Conservation (phyloP, 2,329 filamentous ascomycete species). For the Exophiala alcalophila region DNA sequence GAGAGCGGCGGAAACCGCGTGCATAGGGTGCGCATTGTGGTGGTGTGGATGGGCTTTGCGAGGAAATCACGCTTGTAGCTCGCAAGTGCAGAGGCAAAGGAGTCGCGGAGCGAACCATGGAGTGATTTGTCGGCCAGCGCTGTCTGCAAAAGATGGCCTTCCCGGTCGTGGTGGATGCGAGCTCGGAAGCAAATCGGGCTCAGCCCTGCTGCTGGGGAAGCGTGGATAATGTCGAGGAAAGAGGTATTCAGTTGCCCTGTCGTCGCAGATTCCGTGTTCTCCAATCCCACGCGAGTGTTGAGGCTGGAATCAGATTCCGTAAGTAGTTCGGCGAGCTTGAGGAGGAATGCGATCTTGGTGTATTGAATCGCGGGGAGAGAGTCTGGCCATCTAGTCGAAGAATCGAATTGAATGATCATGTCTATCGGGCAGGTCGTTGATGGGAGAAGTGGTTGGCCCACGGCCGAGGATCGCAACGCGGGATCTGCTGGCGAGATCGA, state of each 20-base stretch:
- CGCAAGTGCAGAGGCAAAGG: conserved; percentile 66
- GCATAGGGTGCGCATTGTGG: conserved; percentile 74
- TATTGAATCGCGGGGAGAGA: conserved; percentile 86
- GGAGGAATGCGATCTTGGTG: conserved; percentile 84
- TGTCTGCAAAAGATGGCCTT: conserved; percentile 76
- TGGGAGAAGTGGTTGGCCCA: conserved; percentile 33
- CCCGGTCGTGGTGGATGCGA: conserved; percentile 83
- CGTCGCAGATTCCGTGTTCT: conserved; percentile 56
- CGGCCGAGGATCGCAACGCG: conserved; percentile 68
- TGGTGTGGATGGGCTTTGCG: conserved; percentile 73
- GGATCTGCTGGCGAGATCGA: conserved; percentile 72
- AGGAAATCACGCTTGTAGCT: conserved; percentile 69
- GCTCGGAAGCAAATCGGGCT: conserved; percentile 72
- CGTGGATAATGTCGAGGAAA: conserved; percentile 70
- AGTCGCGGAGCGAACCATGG: conserved; percentile 63
- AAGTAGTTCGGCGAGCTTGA: conserved; percentile 70
- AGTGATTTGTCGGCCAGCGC: conserved; percentile 69
- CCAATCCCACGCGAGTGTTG: conserved; percentile 71
- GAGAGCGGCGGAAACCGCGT: conserved; percentile 78
- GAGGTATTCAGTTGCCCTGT: conserved; percentile 27
- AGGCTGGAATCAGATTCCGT: conserved; percentile 60
- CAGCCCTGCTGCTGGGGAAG: conserved; percentile 39
- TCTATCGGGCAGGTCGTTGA: conserved; percentile 58
- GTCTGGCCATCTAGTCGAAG: conserved; percentile 90
- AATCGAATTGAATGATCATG: conserved; percentile 85